Evolutionary conservation across 805 yeast genomes (phyloP).

Genomic region (Candida suzukii): DNA sequence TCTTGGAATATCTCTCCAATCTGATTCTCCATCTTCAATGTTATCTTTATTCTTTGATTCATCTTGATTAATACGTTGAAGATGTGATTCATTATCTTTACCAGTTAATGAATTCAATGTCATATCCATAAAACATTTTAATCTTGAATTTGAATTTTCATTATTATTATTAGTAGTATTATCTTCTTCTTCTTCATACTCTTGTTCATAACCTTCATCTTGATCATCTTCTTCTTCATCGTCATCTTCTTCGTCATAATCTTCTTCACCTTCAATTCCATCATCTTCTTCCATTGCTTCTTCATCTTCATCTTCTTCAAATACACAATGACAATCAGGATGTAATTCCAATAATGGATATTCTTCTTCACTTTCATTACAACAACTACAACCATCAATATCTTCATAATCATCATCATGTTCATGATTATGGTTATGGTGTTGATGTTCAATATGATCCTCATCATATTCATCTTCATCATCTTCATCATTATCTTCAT

Average conservation of each 20-base stretch:
- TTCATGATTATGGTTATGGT: no score
- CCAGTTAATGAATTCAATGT: conserved; percentile 1
- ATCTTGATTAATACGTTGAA: no score
- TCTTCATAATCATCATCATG: conserved; percentile 15
- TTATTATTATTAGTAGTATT: background rate
- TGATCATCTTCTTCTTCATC: conserved; percentile 8
- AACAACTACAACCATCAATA: conserved; percentile 4
- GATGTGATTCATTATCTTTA: no score
- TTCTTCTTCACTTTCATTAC: conserved; percentile 8
- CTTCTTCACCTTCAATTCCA: conserved; percentile 12
- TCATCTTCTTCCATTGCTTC: conserved; percentile 12
- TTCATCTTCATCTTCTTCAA: conserved; percentile 25
- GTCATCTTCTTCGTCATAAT: conserved; percentile 7
- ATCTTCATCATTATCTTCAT: conserved; percentile 18
- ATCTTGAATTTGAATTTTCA: background rate
- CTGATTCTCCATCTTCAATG: conserved; percentile 16
- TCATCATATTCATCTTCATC: conserved; percentile 9
- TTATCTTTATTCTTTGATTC: background rate
- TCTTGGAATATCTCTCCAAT: conserved; percentile 69
- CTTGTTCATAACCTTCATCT: background rate
- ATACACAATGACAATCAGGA: conserved; percentile 32
- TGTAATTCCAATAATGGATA: conserved; percentile 18
- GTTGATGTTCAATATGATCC: background rate
- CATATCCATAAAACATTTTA: background rate
- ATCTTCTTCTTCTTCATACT: background rate